Evolutionary conservation across 108 stramenopile genomes (phyloP), one percentile per base, ranked within the genome.

Genomic region (Cyclotella cryptica): DNA sequence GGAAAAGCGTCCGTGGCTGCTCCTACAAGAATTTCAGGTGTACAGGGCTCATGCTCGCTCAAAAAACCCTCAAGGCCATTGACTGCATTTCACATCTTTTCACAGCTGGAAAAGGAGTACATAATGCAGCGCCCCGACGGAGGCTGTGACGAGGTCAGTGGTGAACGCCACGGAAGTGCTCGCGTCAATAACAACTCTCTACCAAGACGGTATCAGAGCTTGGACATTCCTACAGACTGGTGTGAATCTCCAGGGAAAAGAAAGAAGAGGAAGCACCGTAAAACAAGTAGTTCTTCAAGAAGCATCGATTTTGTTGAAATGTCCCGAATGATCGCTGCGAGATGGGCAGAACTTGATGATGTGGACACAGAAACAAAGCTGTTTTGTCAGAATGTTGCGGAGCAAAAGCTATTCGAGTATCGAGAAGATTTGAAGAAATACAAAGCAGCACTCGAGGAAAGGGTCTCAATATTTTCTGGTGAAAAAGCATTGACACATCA

Each of bases 321-420:
- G 65, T 46, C 44, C 13, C 43, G 19, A 7, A 47, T 66, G 44
- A 66, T 66, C 7, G 65, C 65, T 14, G 43, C 65, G 7, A 45
- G 65, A 47, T 66, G 65, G 65, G 21, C 29, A 3, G 43, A 45
- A 27, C 45, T 66, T 22, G 43, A 19, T 17, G 26, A 27, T 0
- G 30, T 47, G n/a, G 65, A 66, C 61, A 45, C 24, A 21, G 45
- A 66, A 47, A 47, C 44, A 4, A 66, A 66, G 44, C 18, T 47
- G 22, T 66, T 66, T 35, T 66, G 65, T 47, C 22, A 66, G 26
- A 66, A 66, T 66, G 24, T 66, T 24, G 45, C 19, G 8, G 65
- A 66, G 24, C 43, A 66, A 24, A 66, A 66, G 45, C 65, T 66
- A 11, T 24, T 66, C 24, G 65, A 66, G 65, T 66, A 66, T 46